Conservation (phyloP, 345 rosid genomes). For the Brassica incana region DNA sequence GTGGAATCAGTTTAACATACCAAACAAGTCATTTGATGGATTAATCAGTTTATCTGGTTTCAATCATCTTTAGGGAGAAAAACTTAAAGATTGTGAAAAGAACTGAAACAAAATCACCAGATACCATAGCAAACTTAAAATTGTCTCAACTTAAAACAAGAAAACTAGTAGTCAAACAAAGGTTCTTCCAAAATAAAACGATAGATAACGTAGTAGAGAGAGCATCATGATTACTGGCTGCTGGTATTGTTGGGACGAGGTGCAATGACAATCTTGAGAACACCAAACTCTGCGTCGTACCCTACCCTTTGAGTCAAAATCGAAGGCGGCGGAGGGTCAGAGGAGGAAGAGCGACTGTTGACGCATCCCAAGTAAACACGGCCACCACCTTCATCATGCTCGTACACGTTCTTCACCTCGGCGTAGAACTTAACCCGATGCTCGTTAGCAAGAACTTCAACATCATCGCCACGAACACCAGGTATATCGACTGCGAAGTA, state of each 20-base stretch:
- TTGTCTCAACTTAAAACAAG: slow-evolving; percentile 3
- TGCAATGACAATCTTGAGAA: not conserved
- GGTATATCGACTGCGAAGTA: slow-evolving; percentile 7
- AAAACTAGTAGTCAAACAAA: not conserved
- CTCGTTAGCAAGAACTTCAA: not conserved
- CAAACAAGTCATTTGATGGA: not conserved
- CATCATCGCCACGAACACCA: slow-evolving; percentile 5
- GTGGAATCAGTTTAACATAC: too few relatives aligned
- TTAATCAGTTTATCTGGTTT: not conserved
- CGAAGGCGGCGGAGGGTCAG: not conserved
- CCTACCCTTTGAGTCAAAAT: not conserved
- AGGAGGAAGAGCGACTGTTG: not conserved
- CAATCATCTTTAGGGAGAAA: not conserved
- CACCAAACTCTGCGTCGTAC: not conserved
- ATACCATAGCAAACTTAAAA: not conserved
- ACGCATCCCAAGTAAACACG: slow-evolving; percentile 14
- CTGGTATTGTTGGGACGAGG: not conserved
- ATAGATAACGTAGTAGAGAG: not conserved
- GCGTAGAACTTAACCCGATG: not conserved
- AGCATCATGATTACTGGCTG: not conserved
- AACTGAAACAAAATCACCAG: not conserved
- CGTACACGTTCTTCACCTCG: slow-evolving; percentile 8
- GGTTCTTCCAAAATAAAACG: not conserved
- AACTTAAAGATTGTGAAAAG: not conserved
- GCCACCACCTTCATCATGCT: slow-evolving; percentile 22